Evolutionary conservation across 2,329 filamentous ascomycete species (phyloP), one percentile per base, ranked within the genome.

Genomic region (Hymenoscyphus occultus): DNA sequence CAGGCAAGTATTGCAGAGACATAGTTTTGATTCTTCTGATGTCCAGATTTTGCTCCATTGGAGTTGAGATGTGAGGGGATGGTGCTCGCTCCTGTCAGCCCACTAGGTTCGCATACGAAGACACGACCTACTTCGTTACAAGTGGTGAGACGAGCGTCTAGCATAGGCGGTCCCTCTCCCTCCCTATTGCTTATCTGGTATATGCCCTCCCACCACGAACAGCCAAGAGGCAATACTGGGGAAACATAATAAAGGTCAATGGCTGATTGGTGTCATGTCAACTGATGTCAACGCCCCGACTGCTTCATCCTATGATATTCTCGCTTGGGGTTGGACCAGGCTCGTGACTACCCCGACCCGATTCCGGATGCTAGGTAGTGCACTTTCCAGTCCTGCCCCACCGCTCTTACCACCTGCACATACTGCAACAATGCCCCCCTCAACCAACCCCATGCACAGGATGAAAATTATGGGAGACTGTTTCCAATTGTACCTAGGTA

Each of bases 321-420:
- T 54, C 48, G 48, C 48, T 54, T 54, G 19, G 45, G 22, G 45
- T 35, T 54, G 35, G 35, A 13, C 42, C 10, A 13, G 28, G 19
- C 59, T 54, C 39, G 19, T 60, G 59, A 60, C 59, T 45, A 48
- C 31, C 28, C 28, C 3, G 22, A 28, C 59, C 42, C 39, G 59
- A 40, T 59, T 59, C 39, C 59, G 42, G 39, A 60, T 42, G 39
- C 22, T 32, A 32, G 12, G 51, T 28, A 28, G 28, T 3, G 22
- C 6, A 35, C 32, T 13, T 42, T 35, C 12, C 32, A 59, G 58
- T n/a, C 16, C 22, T 31, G 14, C 7, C 19, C n/a, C 54, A 58
- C 61, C 39, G 51, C 48, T 56, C 35, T 35, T 42, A 42, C 39
- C 54, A 22, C n/a, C n/a, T n/a, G n/a, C n/a, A n/a, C 39, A 35